Conservation (phyloP, 371 early-diverging fungal species). For the Mucor racemosus region DNA sequence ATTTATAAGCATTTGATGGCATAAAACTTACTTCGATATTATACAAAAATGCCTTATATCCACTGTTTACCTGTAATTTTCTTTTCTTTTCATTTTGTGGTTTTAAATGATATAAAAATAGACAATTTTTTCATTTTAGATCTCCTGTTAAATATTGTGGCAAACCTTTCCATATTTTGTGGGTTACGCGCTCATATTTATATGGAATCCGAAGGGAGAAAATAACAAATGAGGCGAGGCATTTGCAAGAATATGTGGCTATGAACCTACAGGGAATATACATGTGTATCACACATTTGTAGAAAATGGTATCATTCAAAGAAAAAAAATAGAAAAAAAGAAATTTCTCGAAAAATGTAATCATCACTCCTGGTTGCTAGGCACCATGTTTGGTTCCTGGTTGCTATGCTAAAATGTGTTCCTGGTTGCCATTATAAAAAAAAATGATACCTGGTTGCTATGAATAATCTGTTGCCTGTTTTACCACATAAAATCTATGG, state of each 20-base stretch:
- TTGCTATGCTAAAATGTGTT: neutral
- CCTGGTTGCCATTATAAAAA: neutral
- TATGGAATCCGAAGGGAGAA: neutral
- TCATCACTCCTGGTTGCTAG: neutral
- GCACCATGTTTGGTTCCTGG: neutral
- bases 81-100: no score
- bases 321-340: no score
- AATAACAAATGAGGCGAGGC: neutral
- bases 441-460: neutral
- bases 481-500: neutral
- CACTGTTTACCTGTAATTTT: no score
- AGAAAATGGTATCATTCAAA: neutral
- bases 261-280: neutral
- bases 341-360: neutral
- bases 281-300: neutral
- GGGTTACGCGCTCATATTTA: neutral
- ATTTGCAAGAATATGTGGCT: neutral
- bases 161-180: slow-evolving; percentile 2
- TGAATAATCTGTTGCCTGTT: neutral
- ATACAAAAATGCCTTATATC: neutral
- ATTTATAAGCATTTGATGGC: neutral
- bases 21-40: neutral
- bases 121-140: neutral
- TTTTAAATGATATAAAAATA: neutral
- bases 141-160: slow-evolving; percentile 4